Percentiles rank a stretch among this genome's conserved stretches.
Evolutionary conservation across 2,329 filamentous ascomycete species (phyloP).

Genomic region (Neonectria magnoliae): DNA sequence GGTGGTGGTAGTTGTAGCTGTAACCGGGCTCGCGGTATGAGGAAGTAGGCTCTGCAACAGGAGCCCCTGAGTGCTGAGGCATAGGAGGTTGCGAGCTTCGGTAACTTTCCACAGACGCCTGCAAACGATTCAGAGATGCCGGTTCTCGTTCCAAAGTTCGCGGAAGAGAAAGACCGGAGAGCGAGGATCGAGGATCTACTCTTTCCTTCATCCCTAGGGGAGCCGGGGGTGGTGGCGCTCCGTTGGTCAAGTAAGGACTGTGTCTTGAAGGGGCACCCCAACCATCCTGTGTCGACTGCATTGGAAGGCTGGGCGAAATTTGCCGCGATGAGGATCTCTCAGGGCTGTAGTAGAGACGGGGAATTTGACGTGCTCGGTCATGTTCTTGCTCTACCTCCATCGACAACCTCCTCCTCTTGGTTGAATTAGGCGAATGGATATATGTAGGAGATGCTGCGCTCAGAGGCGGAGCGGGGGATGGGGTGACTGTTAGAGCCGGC

Average conservation of each 20-base stretch:
- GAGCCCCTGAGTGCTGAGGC: conserved; percentile 38
- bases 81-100: conserved; percentile 42
- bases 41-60: conserved; percentile 45
- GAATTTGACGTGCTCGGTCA: conserved; percentile 56
- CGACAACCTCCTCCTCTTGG: conserved; percentile 59
- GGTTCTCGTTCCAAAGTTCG: conserved; percentile 51
- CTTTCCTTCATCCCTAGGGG: conserved; percentile 49
- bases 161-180: conserved; percentile 53
- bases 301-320: conserved; percentile 48
- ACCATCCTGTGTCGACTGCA: conserved; percentile 44
- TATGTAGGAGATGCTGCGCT: conserved; percentile 57
- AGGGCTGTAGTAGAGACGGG: conserved; percentile 56
- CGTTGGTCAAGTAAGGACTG: conserved; percentile 49
- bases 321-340: conserved; percentile 45
- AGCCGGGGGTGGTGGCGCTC: conserved; percentile 40
- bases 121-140: conserved; percentile 45
- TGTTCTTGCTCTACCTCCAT: conserved; percentile 53
- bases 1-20: conserved; percentile 55
- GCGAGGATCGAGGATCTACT: conserved; percentile 48
- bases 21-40: conserved; percentile 49
- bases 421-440: conserved; percentile 58
- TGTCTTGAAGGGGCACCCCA: conserved; percentile 48
- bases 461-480: conserved; percentile 46
- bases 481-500: conserved; percentile 47
- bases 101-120: conserved; percentile 51